A percentile compares a stretch with the other conserved stretches of the same genome.
Evolutionary conservation across 257 asterid species (phyloP).

Genomic region (Apocynum venetum): DNA sequence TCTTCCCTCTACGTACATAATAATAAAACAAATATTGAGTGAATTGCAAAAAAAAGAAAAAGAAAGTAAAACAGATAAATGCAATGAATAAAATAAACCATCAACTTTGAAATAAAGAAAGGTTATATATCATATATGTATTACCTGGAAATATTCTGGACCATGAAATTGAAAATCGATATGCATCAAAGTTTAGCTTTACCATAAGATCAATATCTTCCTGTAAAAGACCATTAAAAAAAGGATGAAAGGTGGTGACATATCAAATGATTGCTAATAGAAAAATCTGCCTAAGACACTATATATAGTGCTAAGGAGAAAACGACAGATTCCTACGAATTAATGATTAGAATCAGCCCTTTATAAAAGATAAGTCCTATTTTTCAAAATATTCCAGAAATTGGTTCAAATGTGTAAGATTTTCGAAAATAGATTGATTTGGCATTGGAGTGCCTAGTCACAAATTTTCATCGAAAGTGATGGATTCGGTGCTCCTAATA

Average conservation of each 20-base stretch:
- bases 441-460: too few species aligned
- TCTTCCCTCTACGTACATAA: slow-evolving; percentile 55
- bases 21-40: background rate
- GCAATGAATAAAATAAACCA: background rate
- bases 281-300: background rate
- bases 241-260: too few species aligned
- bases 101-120: background rate
- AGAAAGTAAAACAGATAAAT: background rate
- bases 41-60: background rate
- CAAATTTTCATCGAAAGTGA: too few species aligned
- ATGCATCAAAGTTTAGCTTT: slow-evolving; percentile 77
- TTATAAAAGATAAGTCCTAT: too few species aligned
- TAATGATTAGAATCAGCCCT: background rate
- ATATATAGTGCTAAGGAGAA: background rate
- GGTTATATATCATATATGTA: background rate
- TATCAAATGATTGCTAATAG: background rate
- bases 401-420: too few species aligned
- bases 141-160: slow-evolving; percentile 89
- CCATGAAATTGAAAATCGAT: slow-evolving; percentile 96
- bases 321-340: background rate
- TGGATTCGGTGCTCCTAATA: too few species aligned
- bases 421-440: too few species aligned
- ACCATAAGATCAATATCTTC: slow-evolving; percentile 78
- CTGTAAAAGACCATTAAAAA: slow-evolving; percentile 30
- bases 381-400: too few species aligned